These are phyloP conservation scores for Picea engelmannii DNA, from an alignment of 83 land plant genomes.

Conservation along the genomic window DNA sequence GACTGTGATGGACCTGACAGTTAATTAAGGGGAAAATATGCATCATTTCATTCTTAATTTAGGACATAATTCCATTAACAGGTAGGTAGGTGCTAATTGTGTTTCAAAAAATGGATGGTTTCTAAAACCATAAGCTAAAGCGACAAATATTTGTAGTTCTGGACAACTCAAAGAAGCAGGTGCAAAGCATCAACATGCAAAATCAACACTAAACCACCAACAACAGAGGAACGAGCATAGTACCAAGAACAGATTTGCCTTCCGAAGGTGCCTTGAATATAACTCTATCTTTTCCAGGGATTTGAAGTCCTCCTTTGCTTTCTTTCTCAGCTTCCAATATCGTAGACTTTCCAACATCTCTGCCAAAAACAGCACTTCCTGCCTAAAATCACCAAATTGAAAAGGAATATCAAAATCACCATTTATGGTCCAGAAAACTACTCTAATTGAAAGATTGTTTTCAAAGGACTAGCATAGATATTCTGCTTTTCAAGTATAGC, in stretches of 20 bases:
- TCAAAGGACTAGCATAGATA: not conserved
- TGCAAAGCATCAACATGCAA: not conserved
- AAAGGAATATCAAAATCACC: not conserved
- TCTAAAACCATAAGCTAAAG: not conserved
- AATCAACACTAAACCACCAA: not conserved
- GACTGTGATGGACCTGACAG: not conserved
- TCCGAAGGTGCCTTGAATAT: constrained; percentile 31
- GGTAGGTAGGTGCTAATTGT: not conserved
- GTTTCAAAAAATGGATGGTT: not conserved
- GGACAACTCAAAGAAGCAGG: not conserved
- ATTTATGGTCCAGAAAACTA: no score
- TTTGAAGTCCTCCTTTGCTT: constrained; percentile 42
- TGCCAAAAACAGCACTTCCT: not conserved
- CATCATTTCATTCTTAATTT: not conserved
- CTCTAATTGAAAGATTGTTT: not conserved
- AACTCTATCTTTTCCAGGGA: constrained; percentile 40
- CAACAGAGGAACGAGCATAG: not conserved
- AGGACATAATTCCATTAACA: not conserved
- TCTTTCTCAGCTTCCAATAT: constrained; percentile 34
- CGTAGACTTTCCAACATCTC: constrained; percentile 12
- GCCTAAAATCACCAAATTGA: not conserved
- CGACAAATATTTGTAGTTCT: not conserved
- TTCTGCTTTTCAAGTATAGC: not conserved
- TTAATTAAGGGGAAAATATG: not conserved
- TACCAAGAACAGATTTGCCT: constrained; percentile 46